Conservation (phyloP, 2,329 filamentous ascomycete species). For the Shiraia sp. region DNA sequence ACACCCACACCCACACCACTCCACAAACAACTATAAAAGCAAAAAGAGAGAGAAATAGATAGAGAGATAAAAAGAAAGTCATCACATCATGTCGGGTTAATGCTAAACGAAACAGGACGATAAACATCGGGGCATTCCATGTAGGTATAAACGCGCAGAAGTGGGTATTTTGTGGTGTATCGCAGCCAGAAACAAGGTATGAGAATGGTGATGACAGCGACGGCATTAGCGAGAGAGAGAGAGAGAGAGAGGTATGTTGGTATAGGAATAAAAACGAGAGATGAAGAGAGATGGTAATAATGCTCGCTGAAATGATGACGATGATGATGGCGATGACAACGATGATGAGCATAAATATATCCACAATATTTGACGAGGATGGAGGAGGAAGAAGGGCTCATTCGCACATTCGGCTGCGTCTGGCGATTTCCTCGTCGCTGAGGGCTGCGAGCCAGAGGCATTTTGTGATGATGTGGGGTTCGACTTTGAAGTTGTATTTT, state of each 20-base stretch:
- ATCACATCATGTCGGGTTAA: slow-evolving; percentile 27
- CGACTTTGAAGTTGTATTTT: slow-evolving; percentile 72
- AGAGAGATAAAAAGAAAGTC: slow-evolving; percentile 17
- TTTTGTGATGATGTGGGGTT: slow-evolving; percentile 76
- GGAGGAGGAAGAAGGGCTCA: slow-evolving; percentile 8
- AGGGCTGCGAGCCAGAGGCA: slow-evolving; percentile 86
- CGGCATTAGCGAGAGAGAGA: slow-evolving; percentile 21
- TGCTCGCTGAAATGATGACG: slow-evolving; percentile 13
- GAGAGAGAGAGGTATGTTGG: slow-evolving; percentile 11
- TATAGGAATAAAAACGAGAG: slow-evolving; percentile 9
- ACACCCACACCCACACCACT: too few relatives aligned
- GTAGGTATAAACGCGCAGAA: too few relatives aligned
- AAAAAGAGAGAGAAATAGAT: too few relatives aligned
- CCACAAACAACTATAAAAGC: too few relatives aligned
- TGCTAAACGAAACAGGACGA: too few relatives aligned
- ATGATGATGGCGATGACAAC: slow-evolving; percentile 2
- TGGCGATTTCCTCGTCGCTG: slow-evolving; percentile 70
- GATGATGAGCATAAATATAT: slow-evolving; percentile 1
- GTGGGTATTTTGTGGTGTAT: too few relatives aligned
- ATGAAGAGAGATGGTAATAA: slow-evolving; percentile 1
- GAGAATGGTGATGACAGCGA: slow-evolving; percentile 22
- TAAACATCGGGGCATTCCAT: too few relatives aligned
- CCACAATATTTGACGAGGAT: slow-evolving; percentile 3
- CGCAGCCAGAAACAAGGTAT: slow-evolving; percentile 18
- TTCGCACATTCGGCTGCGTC: slow-evolving; percentile 36